Percentiles rank a stretch among this genome's conserved stretches.
These are phyloP conservation scores for Mucor sp. DNA, from an alignment of 371 early-diverging fungal genomes.

Conservation along the genomic window DNA sequence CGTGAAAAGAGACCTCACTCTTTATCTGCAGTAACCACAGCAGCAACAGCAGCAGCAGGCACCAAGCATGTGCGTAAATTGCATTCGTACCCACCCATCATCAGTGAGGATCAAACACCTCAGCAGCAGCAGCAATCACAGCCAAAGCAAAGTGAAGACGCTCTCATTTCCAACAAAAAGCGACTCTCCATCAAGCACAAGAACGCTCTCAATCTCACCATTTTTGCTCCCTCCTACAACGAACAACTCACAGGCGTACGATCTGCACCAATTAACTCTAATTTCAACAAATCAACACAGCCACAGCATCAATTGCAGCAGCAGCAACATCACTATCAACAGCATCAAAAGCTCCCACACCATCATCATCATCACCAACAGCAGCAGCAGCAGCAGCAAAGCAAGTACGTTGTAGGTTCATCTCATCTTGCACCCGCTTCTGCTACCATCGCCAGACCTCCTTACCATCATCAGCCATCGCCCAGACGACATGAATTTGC, in stretches of 20 bases:
- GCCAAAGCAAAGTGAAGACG: neutral
- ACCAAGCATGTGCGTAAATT: constrained; percentile 14
- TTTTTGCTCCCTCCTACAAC: constrained; percentile 61
- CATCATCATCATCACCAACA: constrained; percentile 21
- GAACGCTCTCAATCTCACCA: constrained; percentile 59
- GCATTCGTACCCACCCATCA: constrained; percentile 14
- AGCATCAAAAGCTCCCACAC: constrained; percentile 9
- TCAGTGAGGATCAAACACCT: neutral
- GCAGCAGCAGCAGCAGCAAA: neutral
- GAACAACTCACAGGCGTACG: constrained; percentile 54
- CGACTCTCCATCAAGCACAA: constrained; percentile 37
- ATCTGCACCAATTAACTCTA: constrained; percentile 61
- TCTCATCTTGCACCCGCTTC: constrained; percentile 19
- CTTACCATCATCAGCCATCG: constrained; percentile 32
- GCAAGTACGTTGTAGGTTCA: neutral
- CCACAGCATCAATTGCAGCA: constrained; percentile 12
- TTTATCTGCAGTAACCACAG: constrained; percentile 8
- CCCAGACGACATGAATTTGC: constrained; percentile 45
- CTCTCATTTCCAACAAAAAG: constrained; percentile 15
- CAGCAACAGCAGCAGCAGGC: neutral
- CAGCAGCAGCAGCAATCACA: neutral
- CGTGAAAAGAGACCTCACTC: constrained; percentile 21
- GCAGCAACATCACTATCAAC: constrained; percentile 2
- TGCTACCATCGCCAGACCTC: constrained; percentile 15
- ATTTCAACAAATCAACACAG: constrained; percentile 32